Evolutionary conservation across 352 stramenopile genomes (phyloP).

Genomic region (Globisporangium barbulae): DNA sequence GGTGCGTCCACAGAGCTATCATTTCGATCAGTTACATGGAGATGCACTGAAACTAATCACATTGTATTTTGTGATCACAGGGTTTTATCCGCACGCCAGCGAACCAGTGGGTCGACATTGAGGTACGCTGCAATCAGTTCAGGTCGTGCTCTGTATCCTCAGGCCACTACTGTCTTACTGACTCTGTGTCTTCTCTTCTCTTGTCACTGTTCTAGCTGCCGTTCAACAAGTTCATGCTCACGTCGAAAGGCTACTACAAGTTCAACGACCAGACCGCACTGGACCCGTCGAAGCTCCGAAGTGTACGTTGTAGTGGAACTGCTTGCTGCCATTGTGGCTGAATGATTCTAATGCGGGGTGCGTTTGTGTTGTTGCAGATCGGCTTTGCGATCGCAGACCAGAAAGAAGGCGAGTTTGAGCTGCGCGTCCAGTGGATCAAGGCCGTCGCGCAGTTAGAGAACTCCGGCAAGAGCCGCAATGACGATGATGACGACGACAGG

Average conservation of each 20-base stretch:
- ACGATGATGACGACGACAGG: slow-evolving; percentile 26
- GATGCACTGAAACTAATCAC: not conserved
- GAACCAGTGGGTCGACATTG: slow-evolving; percentile 82
- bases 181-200: not conserved
- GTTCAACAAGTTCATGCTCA: slow-evolving; percentile 80
- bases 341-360: too few relatives aligned
- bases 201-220: slow-evolving; percentile 36
- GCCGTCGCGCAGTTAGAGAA: slow-evolving; percentile 62
- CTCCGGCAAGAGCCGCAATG: slow-evolving; percentile 18
- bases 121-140: slow-evolving; percentile 30
- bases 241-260: slow-evolving; percentile 80
- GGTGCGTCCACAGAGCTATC: slow-evolving; percentile 26
- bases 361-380: slow-evolving; percentile 31
- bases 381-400: slow-evolving; percentile 85
- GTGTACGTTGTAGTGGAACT: slow-evolving; percentile 31
- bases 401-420: slow-evolving; percentile 83
- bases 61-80: slow-evolving; percentile 17
- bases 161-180: not conserved
- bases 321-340: not conserved
- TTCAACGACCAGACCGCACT: slow-evolving; percentile 72
- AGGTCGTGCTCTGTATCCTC: not conserved
- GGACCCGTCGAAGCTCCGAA: slow-evolving; percentile 72
- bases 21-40: not conserved
- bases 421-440: slow-evolving; percentile 87
- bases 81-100: slow-evolving; percentile 77